These are phyloP conservation scores for Rhizophora apiculata DNA, from an alignment of 345 rosid genomes.

Conservation along the genomic window DNA sequence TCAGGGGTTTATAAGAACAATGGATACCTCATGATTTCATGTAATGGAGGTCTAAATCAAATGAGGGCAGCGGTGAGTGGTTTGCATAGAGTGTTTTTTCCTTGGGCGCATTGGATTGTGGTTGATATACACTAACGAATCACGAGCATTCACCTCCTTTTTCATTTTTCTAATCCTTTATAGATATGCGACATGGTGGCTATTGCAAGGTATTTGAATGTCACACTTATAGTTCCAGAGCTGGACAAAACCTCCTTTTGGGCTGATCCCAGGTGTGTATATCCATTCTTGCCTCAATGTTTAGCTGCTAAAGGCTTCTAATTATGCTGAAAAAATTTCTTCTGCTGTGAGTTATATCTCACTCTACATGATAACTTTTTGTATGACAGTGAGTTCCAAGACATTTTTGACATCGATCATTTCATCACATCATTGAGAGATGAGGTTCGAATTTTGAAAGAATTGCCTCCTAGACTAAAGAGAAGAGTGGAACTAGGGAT, in stretches of 20 bases:
- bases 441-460: conserved; percentile 25
- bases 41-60: conserved; percentile 93
- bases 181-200: conserved; percentile 93
- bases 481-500: conserved; percentile 55
- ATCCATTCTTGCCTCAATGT: not conserved
- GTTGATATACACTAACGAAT: too few species aligned
- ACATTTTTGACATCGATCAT: conserved; percentile 27
- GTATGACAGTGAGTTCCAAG: conserved; percentile 28
- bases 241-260: conserved; percentile 83
- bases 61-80: conserved; percentile 83
- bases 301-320: not conserved
- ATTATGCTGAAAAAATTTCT: not conserved
- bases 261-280: conserved; percentile 80
- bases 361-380: not conserved
- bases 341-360: not conserved
- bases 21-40: conserved; percentile 90
- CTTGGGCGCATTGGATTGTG: not conserved
- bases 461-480: conserved; percentile 73
- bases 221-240: conserved; percentile 86
- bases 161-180: conserved; percentile 5
- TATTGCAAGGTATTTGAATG: conserved; percentile 76
- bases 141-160: not conserved
- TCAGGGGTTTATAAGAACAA: conserved; percentile 91
- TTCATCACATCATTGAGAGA: conserved; percentile 25
- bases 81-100: conserved; percentile 1